A percentile compares a stretch with the other conserved stretches of the same genome.
Conservation (phyloP, 768 basidiomycete species). For the Chiua virens region DNA sequence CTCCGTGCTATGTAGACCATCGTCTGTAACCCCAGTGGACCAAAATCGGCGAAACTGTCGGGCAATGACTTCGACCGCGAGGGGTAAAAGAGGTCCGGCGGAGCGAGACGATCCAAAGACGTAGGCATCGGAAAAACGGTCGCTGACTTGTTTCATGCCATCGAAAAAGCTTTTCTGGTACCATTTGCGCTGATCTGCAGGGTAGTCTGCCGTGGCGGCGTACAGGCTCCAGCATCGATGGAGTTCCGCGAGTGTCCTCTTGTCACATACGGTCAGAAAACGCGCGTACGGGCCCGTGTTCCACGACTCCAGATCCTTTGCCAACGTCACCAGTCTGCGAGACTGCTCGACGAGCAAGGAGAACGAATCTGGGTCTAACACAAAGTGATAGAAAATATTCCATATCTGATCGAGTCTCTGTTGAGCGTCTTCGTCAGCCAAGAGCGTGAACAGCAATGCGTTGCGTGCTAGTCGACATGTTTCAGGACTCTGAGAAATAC, state of each 20-base stretch:
- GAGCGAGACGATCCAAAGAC: constrained; percentile 22
- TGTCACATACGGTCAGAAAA: constrained; percentile 25
- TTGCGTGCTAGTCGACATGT: constrained; percentile 25
- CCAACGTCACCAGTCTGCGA: constrained; percentile 18
- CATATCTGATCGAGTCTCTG: constrained; percentile 20
- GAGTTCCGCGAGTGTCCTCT: constrained; percentile 23
- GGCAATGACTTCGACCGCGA: constrained; percentile 3
- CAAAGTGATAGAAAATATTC: constrained; percentile 34
- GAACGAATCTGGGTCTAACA: constrained; percentile 23
- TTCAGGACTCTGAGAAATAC: background rate
- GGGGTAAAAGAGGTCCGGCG: constrained; percentile 24
- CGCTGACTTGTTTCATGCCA: constrained; percentile 19
- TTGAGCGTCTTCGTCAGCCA: constrained; percentile 23
- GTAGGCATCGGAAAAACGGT: background rate
- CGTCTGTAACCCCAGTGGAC: constrained; percentile 26
- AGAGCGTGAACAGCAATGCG: constrained; percentile 26
- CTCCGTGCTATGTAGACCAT: constrained; percentile 14
- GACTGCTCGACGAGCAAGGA: constrained; percentile 30
- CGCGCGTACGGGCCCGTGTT: constrained; percentile 26
- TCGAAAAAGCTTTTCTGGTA: constrained; percentile 18
- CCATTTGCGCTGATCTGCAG: constrained; percentile 4
- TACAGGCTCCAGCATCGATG: constrained; percentile 23
- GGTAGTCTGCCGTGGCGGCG: constrained; percentile 10
- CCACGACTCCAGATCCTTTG: constrained; percentile 22
- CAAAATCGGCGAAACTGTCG: constrained; percentile 28